These are phyloP conservation scores for Claviceps purpurea DNA, from an alignment of 2,329 filamentous ascomycete species.

Conservation along the genomic window DNA sequence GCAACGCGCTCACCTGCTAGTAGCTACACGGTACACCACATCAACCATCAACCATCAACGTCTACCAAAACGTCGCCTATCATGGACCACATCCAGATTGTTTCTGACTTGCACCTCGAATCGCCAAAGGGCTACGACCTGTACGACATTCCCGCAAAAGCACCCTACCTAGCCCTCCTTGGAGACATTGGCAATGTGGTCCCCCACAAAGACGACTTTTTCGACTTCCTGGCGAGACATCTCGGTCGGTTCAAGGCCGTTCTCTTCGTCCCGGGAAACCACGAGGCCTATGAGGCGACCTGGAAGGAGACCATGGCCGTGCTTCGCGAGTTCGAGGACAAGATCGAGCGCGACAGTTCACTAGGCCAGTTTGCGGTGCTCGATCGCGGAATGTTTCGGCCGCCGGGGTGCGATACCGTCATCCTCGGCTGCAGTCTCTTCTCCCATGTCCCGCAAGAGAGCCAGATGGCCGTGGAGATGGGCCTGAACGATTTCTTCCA, in stretches of 20 bases:
- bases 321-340: constrained; percentile 20
- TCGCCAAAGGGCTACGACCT: constrained; percentile 32
- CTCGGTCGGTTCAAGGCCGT: constrained; percentile 34
- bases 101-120: constrained; percentile 48
- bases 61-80: background rate
- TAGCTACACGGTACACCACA: too few species aligned
- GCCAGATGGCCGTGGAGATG: constrained; percentile 23
- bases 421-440: constrained; percentile 31
- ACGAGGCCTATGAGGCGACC: constrained; percentile 35
- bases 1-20: too few species aligned
- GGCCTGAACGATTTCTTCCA: constrained; percentile 39
- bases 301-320: constrained; percentile 19
- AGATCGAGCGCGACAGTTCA: constrained; percentile 10
- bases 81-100: constrained; percentile 13
- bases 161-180: constrained; percentile 39
- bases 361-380: constrained; percentile 28
- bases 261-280: constrained; percentile 41
- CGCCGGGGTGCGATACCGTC: constrained; percentile 13
- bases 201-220: constrained; percentile 24
- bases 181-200: constrained; percentile 39
- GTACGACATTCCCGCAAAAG: constrained; percentile 32
- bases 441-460: constrained; percentile 28
- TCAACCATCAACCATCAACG: too few species aligned
- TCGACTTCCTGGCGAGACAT: constrained; percentile 33
- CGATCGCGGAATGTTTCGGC: constrained; percentile 15